Evolutionary conservation across 2,329 filamentous ascomycete genomes (phyloP).

Genomic region (Neonectria ditissima): DNA sequence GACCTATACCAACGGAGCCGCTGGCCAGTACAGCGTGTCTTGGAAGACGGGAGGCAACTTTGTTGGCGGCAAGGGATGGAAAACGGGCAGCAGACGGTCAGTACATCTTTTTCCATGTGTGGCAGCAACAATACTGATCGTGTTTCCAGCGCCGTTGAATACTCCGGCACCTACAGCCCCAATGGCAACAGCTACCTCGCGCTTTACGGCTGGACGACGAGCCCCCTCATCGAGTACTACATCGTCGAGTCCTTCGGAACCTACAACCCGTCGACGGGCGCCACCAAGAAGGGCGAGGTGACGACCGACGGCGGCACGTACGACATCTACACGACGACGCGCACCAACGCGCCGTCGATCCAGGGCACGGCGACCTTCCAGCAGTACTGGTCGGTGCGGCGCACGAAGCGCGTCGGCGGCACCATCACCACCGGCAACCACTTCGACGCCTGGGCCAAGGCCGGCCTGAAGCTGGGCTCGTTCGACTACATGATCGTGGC

Average conservation of each 20-base stretch:
- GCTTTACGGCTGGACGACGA: conserved; percentile 54
- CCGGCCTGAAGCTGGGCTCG: conserved; percentile 59
- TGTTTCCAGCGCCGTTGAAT: conserved; percentile 30
- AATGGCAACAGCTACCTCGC: conserved; percentile 52
- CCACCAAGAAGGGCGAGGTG: conserved; percentile 47
- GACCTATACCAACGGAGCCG: conserved; percentile 57
- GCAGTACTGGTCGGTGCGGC: conserved; percentile 65
- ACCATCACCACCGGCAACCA: conserved; percentile 62
- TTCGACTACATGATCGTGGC: conserved; percentile 67
- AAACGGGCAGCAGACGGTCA: conserved; percentile 52
- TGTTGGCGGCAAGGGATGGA: conserved; percentile 40
- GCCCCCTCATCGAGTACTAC: conserved; percentile 54
- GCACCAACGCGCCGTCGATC: conserved; percentile 58
- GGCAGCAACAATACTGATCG: neutral
- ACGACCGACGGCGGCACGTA: conserved; percentile 51
- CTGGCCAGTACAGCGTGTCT: conserved; percentile 55
- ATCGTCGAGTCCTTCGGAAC: conserved; percentile 54
- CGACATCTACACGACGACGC: conserved; percentile 50
- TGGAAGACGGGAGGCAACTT: conserved; percentile 54
- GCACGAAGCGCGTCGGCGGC: conserved; percentile 60
- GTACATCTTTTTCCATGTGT: conserved; percentile 31
- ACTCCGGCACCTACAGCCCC: conserved; percentile 47
- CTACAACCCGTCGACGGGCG: conserved; percentile 51
- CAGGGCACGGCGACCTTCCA: conserved; percentile 61
- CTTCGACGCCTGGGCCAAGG: conserved; percentile 63